Base-by-base conservation (phyloP, 257 asterid species). In the Solanum tacnaense region DNA sequence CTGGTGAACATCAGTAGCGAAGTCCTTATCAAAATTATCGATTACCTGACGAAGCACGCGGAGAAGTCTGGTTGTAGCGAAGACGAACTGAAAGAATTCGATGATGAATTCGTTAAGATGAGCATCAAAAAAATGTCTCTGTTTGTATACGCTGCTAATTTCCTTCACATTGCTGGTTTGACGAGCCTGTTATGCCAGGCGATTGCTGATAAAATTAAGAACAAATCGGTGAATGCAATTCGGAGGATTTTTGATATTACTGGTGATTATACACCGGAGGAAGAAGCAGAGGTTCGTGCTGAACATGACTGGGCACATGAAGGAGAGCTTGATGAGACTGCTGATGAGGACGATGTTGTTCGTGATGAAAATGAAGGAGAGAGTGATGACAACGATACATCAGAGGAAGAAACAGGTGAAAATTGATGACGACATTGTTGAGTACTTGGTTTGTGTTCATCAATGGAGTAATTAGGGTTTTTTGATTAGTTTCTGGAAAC, bases 281-380 rank as follows among this genome's bases (percentile, higher is more conserved):
- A 91, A 71, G 90, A 86, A 86, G 81, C 16, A 39, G 2, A 9
- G 34, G 1, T 87, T 3, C 65, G 71, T 31, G 4, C 25, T 1
- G 85, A 88, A 39, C 0, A 83, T 23, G 10, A 27, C 0, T 91
- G 91, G 91, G 88, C 88, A 0, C 86, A 20, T 56, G 88, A 90
- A 41, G 85, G 67, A 7, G 84, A 78, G 52, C 2, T 78, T 13
- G 84, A 78, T 7, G 84, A 75, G 0, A 67, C 34, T 67, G 20
- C 3, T 67, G 73, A 67, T 13, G 73, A 67, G 3, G 34, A 11
- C 35, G 73, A n/a, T 13, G 35, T 46, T 46, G 20, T 60, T 21
- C 25, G 67, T 20, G 67, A 58, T 58, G 67, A 58, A 58, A 20
- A 58, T 58, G 67, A 58, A 20, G 67, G 67, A n/a, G 34, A 25